Percentiles rank a stretch among this genome's conserved stretches.
Conservation (phyloP, 495 filamentous ascomycete genomes). For the Podospora australis region DNA sequence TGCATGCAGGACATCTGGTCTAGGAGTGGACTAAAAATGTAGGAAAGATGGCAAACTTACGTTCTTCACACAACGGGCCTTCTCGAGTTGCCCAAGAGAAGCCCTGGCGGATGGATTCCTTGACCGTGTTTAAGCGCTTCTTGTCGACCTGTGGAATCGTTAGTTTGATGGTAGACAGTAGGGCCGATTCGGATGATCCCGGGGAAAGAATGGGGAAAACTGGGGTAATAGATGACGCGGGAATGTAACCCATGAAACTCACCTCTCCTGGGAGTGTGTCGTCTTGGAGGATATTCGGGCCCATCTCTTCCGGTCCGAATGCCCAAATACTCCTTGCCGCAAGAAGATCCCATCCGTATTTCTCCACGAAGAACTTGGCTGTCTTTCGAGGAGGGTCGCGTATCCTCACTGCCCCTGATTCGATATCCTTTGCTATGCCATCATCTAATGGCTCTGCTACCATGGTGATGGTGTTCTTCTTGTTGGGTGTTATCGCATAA, state of each 20-base stretch:
- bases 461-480: conserved; percentile 99
- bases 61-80: conserved; percentile 96
- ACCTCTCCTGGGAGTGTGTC: conserved; percentile 83
- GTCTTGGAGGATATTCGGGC: conserved; percentile 94
- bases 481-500: conserved; percentile 95
- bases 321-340: conserved; percentile 96
- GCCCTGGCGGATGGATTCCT: conserved; percentile 87
- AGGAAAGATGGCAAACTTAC: conserved; percentile 48
- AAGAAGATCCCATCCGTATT: conserved; percentile 93
- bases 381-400: conserved; percentile 89
- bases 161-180: conserved; percentile 10
- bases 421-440: conserved; percentile 93
- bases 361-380: conserved; percentile 94
- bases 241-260: conserved; percentile 24
- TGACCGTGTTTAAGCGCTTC: conserved; percentile 76
- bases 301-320: conserved; percentile 92
- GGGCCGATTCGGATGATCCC: conserved; percentile 11
- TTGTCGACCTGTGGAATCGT: conserved; percentile 62
- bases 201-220: conserved; percentile 1
- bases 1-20: not conserved
- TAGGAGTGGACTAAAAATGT: conserved; percentile 9
- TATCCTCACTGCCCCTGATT: conserved; percentile 82
- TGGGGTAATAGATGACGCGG: not conserved
- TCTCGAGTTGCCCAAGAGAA: conserved; percentile 95
- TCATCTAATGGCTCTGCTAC: conserved; percentile 91